Evolutionary conservation across 805 yeast species (phyloP), one percentile per base, ranked within the genome.

Genomic region (Yamadazyma phyllophila): DNA sequence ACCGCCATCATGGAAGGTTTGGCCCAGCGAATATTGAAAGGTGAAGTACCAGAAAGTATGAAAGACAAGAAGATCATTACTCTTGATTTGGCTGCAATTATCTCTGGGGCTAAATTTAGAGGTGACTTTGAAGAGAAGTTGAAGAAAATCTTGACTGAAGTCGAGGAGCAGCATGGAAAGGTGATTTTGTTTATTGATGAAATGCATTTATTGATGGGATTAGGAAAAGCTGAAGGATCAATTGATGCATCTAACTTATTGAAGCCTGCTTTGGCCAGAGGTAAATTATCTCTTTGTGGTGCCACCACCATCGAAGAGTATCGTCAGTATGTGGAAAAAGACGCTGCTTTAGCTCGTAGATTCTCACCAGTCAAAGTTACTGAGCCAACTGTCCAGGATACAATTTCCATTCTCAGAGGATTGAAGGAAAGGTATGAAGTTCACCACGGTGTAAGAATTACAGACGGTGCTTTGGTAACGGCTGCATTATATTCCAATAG

Each of bases 261-360:
- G 59, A 92, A 92, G 62, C 99, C 99, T 0, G 94, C 92, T 8
- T 73, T 92, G 46, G 97, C 98, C 0, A 81, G 96, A 60, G 98
- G 98, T 1, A 80, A 83, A 56, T 74, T 92, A 45, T 92, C 96
- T 52, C 88, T 96, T 66, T 88, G 96, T 59, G 96, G 97, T 49
- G 99, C 99, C 0, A 92, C 99, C 1, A 92, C 99, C 1, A 73
- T 88, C 41, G 97, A 92, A 51, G 99, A 92, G 63, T 92, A 87
- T 67, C 71, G 91, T 46, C 90, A 89, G 62, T 88, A 90, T 57
- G 92, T 92, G 53, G 98, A 92, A 66, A 92, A 92, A 61, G 99
- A 92, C 59, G 96, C 96, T 1, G 98, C 98, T 0, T 73, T 92
- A 49, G 92, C 97, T 1, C 80, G 99, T 69, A 77, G 99, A 55